These are phyloP conservation scores for Colletotrichum simmondsii DNA, from an alignment of 2,329 filamentous ascomycete species.

Conservation along the genomic window DNA sequence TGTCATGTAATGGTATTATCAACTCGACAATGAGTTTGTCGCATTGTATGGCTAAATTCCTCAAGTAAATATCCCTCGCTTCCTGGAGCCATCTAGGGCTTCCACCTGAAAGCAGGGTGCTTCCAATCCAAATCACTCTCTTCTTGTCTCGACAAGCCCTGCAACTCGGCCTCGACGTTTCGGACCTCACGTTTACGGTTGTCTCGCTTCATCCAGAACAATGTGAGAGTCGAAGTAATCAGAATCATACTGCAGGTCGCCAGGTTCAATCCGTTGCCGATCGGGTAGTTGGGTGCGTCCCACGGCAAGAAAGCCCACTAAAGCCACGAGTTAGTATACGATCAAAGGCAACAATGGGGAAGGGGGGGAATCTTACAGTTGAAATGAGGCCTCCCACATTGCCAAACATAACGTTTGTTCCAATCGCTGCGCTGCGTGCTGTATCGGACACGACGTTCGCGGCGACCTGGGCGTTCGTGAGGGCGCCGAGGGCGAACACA, in stretches of 20 bases:
- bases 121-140: conserved; percentile 73
- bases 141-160: conserved; percentile 61
- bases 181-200: conserved; percentile 54
- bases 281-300: conserved; percentile 73
- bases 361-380: conserved; percentile 39
- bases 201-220: conserved; percentile 71
- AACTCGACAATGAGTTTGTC: too few relatives aligned
- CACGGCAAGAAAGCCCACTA: conserved; percentile 70
- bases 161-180: conserved; percentile 57
- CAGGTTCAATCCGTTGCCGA: conserved; percentile 78
- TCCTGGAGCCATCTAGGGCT: conserved; percentile 32
- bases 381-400: conserved; percentile 58
- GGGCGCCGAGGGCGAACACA: conserved; percentile 69
- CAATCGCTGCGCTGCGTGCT: conserved; percentile 70
- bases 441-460: conserved; percentile 76
- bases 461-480: conserved; percentile 71
- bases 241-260: conserved; percentile 69
- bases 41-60: not conserved
- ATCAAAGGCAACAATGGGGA: not conserved
- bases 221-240: conserved; percentile 57
- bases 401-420: conserved; percentile 71
- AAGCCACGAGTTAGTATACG: not conserved
- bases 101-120: conserved; percentile 74
- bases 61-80: not conserved
- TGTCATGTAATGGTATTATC: too few relatives aligned